A percentile compares a stretch with the other conserved stretches of the same genome.
Evolutionary conservation across 148 eudicot genomes (phyloP).

Genomic region (Rhododendron mucronatum): DNA sequence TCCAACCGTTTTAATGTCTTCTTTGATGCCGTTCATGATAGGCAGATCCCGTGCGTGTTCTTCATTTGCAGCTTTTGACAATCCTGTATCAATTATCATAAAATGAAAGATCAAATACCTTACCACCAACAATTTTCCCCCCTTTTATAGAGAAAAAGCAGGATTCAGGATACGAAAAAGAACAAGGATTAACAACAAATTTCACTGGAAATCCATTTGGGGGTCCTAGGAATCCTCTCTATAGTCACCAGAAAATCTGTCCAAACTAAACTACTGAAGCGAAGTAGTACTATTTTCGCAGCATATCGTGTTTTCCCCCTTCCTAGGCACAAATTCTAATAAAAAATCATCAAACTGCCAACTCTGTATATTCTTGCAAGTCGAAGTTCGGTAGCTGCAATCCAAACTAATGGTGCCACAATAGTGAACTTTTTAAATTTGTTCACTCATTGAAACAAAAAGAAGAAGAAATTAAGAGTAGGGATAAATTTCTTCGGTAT

Average conservation of each 20-base stretch:
- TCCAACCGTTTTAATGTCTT: slow-evolving; percentile 65
- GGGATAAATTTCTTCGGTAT: not conserved
- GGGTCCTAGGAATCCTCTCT: not conserved
- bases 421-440: not conserved
- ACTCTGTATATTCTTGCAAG: not conserved
- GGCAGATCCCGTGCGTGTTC: slow-evolving; percentile 83
- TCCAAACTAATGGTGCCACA: not conserved
- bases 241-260: not conserved
- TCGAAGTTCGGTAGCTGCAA: not conserved
- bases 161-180: not conserved
- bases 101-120: not conserved
- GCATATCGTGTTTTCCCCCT: not conserved
- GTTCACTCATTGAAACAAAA: not conserved
- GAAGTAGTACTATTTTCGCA: not conserved
- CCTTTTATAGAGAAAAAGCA: not conserved
- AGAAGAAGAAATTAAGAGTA: not conserved
- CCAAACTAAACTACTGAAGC: not conserved
- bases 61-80: slow-evolving; percentile 45
- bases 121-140: not conserved
- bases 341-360: not conserved
- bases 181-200: not conserved
- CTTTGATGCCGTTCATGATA: slow-evolving; percentile 87
- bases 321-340: not conserved
- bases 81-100: not conserved
- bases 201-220: not conserved